A percentile compares a stretch with the other conserved stretches of the same genome.
Conservation (phyloP, 208 protist genomes). For the Trypanosoma mega region DNA sequence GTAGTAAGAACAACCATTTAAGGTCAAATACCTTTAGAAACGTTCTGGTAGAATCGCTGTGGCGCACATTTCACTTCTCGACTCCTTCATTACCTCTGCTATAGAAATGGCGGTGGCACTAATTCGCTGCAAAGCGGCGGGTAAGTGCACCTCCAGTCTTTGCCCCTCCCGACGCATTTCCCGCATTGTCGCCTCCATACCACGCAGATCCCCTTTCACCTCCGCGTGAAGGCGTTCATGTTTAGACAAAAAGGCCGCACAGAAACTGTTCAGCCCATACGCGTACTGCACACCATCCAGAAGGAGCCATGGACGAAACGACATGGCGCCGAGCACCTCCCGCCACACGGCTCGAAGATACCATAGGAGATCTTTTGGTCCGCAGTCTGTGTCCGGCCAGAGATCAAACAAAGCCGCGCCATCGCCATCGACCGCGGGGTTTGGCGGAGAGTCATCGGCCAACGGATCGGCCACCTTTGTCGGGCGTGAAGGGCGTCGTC, state of each 20-base stretch:
- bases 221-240: slow-evolving; percentile 23
- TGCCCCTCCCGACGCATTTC: slow-evolving; percentile 16
- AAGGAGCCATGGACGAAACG: slow-evolving; percentile 52
- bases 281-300: slow-evolving; percentile 41
- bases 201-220: slow-evolving; percentile 20
- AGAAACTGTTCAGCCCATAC: slow-evolving; percentile 37
- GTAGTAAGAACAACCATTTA: slow-evolving; percentile 10
- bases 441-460: no score
- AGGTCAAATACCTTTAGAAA: no score
- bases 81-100: slow-evolving; percentile 1
- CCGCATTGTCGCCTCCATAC: slow-evolving; percentile 28
- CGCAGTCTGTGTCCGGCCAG: not conserved
- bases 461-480: no score
- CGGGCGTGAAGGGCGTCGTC: no score
- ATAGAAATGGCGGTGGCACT: slow-evolving; percentile 7
- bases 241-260: slow-evolving; percentile 25
- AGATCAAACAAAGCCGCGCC: no score
- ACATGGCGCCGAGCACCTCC: slow-evolving; percentile 51
- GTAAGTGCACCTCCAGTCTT: slow-evolving; percentile 9
- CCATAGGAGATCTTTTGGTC: slow-evolving; percentile 31
- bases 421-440: no score
- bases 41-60: no score
- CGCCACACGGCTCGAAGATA: slow-evolving; percentile 69
- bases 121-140: not conserved
- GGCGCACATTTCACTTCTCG: not conserved